Evolutionary conservation across 169 alveolate species (phyloP).

Genomic region (Perkinsus marinus): DNA sequence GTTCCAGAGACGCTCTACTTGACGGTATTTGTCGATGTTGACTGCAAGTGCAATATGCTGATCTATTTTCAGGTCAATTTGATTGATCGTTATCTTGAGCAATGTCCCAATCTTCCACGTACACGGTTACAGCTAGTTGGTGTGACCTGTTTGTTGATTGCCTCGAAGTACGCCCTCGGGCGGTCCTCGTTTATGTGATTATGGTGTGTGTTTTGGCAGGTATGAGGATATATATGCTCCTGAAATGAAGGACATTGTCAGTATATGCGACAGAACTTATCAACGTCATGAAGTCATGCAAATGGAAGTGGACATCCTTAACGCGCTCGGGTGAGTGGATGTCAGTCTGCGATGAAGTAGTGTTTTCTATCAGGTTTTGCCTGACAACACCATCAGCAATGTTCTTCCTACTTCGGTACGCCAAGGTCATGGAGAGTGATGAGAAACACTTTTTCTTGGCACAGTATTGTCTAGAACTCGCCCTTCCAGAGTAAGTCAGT

Average conservation of each 20-base stretch:
- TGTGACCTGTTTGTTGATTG: slow-evolving; percentile 3
- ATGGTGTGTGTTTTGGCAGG: background rate
- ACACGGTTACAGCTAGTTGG: slow-evolving; percentile 1
- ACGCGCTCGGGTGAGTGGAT: background rate
- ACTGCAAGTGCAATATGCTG: too few relatives aligned
- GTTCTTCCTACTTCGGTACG: background rate
- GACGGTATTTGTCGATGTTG: too few relatives aligned
- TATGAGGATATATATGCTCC: slow-evolving; percentile 5
- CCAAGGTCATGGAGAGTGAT: background rate
- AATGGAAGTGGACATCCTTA: slow-evolving; percentile 1
- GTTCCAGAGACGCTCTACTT: slow-evolving; percentile 2
- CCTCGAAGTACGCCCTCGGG: too few relatives aligned
- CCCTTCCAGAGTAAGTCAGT: background rate
- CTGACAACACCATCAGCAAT: slow-evolving; percentile 1
- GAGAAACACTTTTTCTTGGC: slow-evolving; percentile 1
- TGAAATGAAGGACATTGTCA: background rate
- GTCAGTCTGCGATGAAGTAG: background rate
- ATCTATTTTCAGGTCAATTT: background rate
- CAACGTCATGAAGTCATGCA: background rate
- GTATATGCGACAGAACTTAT: background rate
- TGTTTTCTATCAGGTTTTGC: background rate
- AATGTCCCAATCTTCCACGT: background rate
- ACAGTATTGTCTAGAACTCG: background rate
- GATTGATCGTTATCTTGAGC: background rate
- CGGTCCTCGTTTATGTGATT: background rate